These are phyloP conservation scores for Fusarium sp. DNA, from an alignment of 2,329 filamentous ascomycete genomes.

Conservation along the genomic window DNA sequence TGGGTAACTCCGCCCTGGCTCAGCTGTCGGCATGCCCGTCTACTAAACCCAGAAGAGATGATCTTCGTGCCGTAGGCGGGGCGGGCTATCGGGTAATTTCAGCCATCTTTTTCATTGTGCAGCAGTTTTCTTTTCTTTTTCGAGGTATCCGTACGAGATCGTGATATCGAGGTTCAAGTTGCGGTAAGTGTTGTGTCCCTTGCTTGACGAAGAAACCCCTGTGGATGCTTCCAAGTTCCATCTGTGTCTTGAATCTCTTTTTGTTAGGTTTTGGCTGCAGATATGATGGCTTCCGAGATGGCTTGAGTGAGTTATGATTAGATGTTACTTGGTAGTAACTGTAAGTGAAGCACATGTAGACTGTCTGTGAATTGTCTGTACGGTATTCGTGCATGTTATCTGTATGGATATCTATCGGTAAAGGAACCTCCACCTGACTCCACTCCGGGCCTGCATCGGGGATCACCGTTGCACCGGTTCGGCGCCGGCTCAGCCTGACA, in stretches of 20 bases:
- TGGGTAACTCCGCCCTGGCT: conserved; percentile 26
- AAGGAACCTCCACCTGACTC: not conserved
- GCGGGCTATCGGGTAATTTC: conserved; percentile 40
- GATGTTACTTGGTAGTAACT: not conserved
- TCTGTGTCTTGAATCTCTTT: not conserved
- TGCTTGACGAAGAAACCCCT: not conserved
- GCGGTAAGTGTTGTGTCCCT: not conserved
- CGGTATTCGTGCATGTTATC: not conserved
- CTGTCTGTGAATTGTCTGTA: not conserved
- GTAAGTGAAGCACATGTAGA: not conserved
- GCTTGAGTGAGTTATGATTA: not conserved
- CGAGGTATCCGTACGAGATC: not conserved
- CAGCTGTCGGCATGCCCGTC: conserved; percentile 47
- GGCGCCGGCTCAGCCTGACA: conserved; percentile 41
- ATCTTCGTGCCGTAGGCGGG: conserved; percentile 30
- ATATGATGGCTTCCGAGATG: conserved; percentile 38
- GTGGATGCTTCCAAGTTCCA: not conserved
- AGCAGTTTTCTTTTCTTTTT: not conserved
- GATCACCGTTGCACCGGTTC: conserved; percentile 41
- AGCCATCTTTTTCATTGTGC: conserved; percentile 16
- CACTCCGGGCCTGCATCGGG: conserved; percentile 35
- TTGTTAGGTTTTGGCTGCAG: conserved; percentile 10
- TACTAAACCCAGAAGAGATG: conserved; percentile 40
- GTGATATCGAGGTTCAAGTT: not conserved
- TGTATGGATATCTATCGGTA: not conserved